Base-by-base conservation (phyloP, 2,329 filamentous ascomycete species). In the Davidsoniella neocaledoniae region DNA sequence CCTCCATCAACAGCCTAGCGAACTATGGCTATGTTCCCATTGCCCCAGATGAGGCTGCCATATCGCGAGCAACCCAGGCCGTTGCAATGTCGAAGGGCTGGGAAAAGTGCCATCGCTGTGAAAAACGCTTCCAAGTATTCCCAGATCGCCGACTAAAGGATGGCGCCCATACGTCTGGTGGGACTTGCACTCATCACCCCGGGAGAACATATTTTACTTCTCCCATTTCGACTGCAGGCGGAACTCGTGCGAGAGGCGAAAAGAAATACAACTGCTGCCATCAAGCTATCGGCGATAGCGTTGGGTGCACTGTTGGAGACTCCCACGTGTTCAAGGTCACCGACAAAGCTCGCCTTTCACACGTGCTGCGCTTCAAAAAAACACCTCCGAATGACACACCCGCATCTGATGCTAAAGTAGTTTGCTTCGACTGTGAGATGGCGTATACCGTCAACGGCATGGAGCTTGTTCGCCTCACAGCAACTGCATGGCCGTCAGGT, bases 351-450 rank as follows among this genome's bases (percentile, higher is more conserved):
- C 73, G 87, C 19, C 70, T 98, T 23, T 86, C 87, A 0, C 68
- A 79, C 0, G 67, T 90, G 2, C 72, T 93, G 58, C 87, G 90
- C 47, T 98, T 93, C 61, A 73, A 77, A 51, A 65, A 76, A 54
- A 96, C 91, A 0, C 88, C 88, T 0, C 64, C 70, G 10, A 87
- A 86, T 56, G 62, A 67, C 1, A 58, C 65, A 2, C 52, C 52
- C 14, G 69, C 67, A 1, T 66, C 69, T 0, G 58, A 63, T 1
- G 66, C 73, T 48, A 74, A 75, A 36, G 85, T 83, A 2, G 78
- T 96, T 9, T 83, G 79, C 55, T 90, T 98, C 58, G 91, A 98
- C 62, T 96, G 91, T 59, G 91, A 98, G 61, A 98, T 98, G 91
- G 86, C 85, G 4, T 96, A 94, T 60, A 98, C 93, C 0, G 84